Base-by-base conservation (phyloP, 2,329 filamentous ascomycete genomes). In the Neocucurbitaria cava region DNA sequence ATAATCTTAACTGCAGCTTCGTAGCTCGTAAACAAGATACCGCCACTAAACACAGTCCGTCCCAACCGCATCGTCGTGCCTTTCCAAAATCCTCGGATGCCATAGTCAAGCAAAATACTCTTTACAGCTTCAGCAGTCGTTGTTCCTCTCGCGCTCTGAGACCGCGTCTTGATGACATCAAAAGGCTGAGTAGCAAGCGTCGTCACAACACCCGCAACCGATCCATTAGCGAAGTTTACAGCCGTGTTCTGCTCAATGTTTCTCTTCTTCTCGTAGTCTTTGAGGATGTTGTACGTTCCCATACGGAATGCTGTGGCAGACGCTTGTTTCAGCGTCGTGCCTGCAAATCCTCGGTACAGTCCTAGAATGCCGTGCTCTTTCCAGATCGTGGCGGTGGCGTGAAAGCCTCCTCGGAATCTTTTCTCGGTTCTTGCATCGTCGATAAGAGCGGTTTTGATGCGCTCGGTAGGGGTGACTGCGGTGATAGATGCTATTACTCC, bases 51-150 rank as follows among this genome's bases (percentile, higher is more conserved):
- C 0, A 89, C 79, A 3, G 87, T 81, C 56, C 87, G 73, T 0
- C 87, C 86, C 21, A 90, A 66, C 51, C 88, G 79, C 87, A 90
- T 89, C 0, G 85, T 85, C 30, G 86, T 89, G 0, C 87, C 87
- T 54, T 82, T 85, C 87, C 87, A 90, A 56, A 89, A 85, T 0
- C 83, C 87, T 35, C 76, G 79, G 1, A 88, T 59, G 0, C 87
- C 87, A 58, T 83, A 81, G 59, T 88, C 85, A 0, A 74, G 69
- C 47, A 85, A 68, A 3, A 89, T 78, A 47, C 79, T 81, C 46
- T 73, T 76, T 3, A 86, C 77, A 0, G 86, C 86, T 56, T 88
- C 84, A 0, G 77, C 70, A 2, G 85, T 86, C 1, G 81, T 83
- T 2, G 83, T 82, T 4, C 84, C 86, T 20, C 79, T 77, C 0